These are phyloP conservation scores for Volvariella volvacea DNA, from an alignment of 1,284 basidiomycete genomes.

Conservation along the genomic window DNA sequence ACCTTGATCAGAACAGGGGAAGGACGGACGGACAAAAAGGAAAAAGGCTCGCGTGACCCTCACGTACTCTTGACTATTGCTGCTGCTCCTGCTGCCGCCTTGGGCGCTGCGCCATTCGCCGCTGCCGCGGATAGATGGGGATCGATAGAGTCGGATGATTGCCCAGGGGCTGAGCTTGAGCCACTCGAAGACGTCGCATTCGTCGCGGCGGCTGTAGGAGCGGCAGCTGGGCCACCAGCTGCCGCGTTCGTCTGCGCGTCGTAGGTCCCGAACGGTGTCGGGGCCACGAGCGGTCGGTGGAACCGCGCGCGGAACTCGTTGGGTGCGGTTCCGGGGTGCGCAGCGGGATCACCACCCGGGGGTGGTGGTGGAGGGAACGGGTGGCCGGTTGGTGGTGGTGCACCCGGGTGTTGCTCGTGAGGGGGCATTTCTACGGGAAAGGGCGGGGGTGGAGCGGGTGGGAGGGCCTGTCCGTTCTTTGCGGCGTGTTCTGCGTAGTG, in stretches of 20 bases:
- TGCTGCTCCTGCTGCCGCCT: background rate
- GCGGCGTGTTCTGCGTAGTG: constrained; percentile 56
- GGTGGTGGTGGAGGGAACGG: constrained; percentile 18
- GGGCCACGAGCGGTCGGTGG: constrained; percentile 55
- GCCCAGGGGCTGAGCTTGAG: constrained; percentile 27
- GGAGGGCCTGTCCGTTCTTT: constrained; percentile 26
- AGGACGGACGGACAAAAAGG: no score
- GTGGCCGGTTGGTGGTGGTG: constrained; percentile 12
- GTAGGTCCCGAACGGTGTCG: constrained; percentile 50
- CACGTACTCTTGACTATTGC: background rate
- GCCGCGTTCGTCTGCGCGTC: constrained; percentile 17
- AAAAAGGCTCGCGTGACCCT: background rate
- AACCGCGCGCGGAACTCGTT: constrained; percentile 69
- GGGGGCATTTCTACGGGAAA: constrained; percentile 27
- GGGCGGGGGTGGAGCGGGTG: constrained; percentile 25
- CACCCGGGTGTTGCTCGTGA: constrained; percentile 19
- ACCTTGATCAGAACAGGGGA: background rate
- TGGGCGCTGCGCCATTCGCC: background rate
- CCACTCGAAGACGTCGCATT: constrained; percentile 21
- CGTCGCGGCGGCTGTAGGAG: constrained; percentile 5
- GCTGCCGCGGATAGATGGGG: constrained; percentile 29
- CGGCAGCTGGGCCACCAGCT: constrained; percentile 8
- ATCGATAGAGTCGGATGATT: constrained; percentile 38
- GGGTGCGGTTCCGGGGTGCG: constrained; percentile 17
- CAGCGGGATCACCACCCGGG: constrained; percentile 17